A percentile compares a stretch with the other conserved stretches of the same genome.
Conservation (phyloP, 768 basidiomycete genomes). For the Tricholoma bakamatsutake region DNA sequence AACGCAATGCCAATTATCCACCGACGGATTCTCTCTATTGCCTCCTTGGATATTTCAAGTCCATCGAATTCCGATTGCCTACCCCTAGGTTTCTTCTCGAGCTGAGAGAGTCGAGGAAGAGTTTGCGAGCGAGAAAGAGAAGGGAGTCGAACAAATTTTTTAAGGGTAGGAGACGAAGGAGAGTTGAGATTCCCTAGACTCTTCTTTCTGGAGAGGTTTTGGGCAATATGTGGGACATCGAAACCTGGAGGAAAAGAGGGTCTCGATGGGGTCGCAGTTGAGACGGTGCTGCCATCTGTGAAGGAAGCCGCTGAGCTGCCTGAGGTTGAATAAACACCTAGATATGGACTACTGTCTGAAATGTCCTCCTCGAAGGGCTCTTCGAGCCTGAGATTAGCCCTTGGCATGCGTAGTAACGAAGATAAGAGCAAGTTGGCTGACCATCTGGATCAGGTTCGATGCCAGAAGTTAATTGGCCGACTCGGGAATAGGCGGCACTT, state of each 20-base stretch:
- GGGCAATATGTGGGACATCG: conserved; percentile 10
- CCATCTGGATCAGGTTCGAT: neutral
- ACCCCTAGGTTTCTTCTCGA: conserved; percentile 22
- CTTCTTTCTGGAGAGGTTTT: conserved; percentile 13
- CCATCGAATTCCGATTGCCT: conserved; percentile 31
- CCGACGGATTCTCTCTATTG: conserved; percentile 43
- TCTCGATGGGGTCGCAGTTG: conserved; percentile 13
- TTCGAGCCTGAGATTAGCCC: conserved; percentile 15
- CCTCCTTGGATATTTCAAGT: conserved; percentile 43
- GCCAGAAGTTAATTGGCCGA: no score
- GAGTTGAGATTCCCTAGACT: conserved; percentile 18
- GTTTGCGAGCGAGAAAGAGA: conserved; percentile 40
- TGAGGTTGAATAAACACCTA: conserved; percentile 13
- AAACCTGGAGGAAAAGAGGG: conserved; percentile 11
- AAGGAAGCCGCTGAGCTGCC: conserved; percentile 19
- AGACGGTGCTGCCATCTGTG: conserved; percentile 13
- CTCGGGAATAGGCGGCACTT: no score
- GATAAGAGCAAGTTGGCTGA: neutral
- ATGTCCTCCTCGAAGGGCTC: conserved; percentile 21
- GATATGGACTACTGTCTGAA: conserved; percentile 22
- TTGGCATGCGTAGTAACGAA: conserved; percentile 8
- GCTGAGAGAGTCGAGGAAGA: conserved; percentile 33
- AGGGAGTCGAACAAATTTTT: conserved; percentile 12
- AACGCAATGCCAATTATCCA: conserved; percentile 69
- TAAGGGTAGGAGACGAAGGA: conserved; percentile 18